Evolutionary conservation across 1,139 yeast species (phyloP).

Genomic region (Saccharomycopsis phalli): DNA sequence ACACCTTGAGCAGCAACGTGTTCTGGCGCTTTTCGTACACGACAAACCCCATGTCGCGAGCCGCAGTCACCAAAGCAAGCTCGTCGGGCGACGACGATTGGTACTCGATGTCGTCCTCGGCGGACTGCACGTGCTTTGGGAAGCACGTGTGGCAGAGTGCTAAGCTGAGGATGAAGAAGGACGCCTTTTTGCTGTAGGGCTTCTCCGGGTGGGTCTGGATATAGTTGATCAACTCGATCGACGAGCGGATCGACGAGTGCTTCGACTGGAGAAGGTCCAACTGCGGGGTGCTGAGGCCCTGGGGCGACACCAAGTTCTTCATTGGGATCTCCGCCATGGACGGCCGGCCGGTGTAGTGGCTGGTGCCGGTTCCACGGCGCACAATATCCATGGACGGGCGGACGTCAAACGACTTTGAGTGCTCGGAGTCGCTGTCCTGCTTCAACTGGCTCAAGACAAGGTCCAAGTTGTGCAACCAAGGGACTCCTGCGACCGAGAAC

Average conservation of each 20-base stretch:
- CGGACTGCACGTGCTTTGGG: conserved; percentile 43
- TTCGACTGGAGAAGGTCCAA: not conserved
- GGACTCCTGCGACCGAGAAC: conserved; percentile 74
- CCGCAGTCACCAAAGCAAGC: conserved; percentile 85
- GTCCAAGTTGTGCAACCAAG: conserved; percentile 82
- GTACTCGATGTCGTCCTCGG: conserved; percentile 52
- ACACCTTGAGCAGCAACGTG: conserved; percentile 58
- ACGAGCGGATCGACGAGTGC: conserved; percentile 28
- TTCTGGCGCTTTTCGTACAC: conserved; percentile 60
- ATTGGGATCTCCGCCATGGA: conserved; percentile 36
- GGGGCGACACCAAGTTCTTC: not conserved
- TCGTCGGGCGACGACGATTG: conserved; percentile 98
- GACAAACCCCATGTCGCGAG: conserved; percentile 85
- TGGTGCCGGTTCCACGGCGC: conserved; percentile 30
- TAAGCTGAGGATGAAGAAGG: conserved; percentile 68
- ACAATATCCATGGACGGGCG: conserved; percentile 30
- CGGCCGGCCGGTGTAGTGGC: conserved; percentile 41
- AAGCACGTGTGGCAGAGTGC: conserved; percentile 88
- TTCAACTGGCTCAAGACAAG: conserved; percentile 29
- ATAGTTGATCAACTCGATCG: conserved; percentile 57
- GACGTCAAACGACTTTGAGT: conserved; percentile 17
- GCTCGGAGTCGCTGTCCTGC: conserved; percentile 18
- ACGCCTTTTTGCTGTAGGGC: conserved; percentile 61
- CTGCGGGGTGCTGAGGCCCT: not conserved
- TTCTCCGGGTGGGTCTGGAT: conserved; percentile 67